Evolutionary conservation across 1,284 basidiomycete species (phyloP).

Genomic region (Pseudozyma tsukubaensis): DNA sequence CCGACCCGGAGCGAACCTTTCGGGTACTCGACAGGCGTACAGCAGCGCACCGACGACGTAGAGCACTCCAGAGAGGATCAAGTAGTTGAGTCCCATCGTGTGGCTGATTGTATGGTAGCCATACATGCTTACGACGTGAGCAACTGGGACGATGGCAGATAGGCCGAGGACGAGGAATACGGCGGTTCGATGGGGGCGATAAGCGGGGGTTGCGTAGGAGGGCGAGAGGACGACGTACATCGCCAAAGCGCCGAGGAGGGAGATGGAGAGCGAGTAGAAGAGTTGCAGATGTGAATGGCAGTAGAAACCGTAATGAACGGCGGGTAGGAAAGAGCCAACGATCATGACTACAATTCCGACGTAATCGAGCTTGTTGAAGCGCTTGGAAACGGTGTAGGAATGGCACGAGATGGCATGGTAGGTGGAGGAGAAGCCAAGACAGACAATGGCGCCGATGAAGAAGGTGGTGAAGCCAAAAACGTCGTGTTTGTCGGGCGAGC

Average conservation of each 20-base stretch:
- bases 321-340: constrained; percentile 80
- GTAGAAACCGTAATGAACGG: constrained; percentile 65
- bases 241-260: constrained; percentile 75
- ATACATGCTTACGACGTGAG: constrained; percentile 74
- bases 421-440: constrained; percentile 79
- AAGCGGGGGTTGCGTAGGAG: constrained; percentile 79
- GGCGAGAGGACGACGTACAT: constrained; percentile 83
- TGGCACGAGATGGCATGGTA: constrained; percentile 84
- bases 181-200: constrained; percentile 80
- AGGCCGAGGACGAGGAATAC: constrained; percentile 85
- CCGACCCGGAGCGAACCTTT: constrained; percentile 79
- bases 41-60: constrained; percentile 60
- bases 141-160: constrained; percentile 78
- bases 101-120: constrained; percentile 66
- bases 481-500: constrained; percentile 75
- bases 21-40: constrained; percentile 81
- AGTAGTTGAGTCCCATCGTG: constrained; percentile 60
- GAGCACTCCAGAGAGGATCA: constrained; percentile 53
- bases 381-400: constrained; percentile 74
- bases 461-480: constrained; percentile 77
- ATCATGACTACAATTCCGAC: constrained; percentile 73
- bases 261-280: constrained; percentile 71
- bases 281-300: constrained; percentile 58
- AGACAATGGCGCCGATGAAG: constrained; percentile 79
- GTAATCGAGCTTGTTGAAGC: constrained; percentile 62